Percentiles rank a stretch among this genome's conserved stretches.
These are phyloP conservation scores for Neofusicoccum cordaticola DNA, from an alignment of 2,329 filamentous ascomycete genomes.

Conservation along the genomic window DNA sequence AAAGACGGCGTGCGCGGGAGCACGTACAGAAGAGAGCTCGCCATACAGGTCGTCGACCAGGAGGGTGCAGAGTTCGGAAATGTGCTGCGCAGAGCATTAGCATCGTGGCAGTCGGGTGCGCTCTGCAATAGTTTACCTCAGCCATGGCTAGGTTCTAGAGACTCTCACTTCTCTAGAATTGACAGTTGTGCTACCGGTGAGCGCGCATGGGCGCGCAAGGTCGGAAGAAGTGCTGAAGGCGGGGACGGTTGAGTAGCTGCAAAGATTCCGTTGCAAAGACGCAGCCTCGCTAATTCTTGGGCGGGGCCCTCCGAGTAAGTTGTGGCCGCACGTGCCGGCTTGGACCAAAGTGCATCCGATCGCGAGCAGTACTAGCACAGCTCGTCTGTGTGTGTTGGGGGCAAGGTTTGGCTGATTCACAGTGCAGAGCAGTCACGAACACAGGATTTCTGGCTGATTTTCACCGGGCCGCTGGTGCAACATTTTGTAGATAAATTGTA, in stretches of 20 bases:
- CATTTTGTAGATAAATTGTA: neutral
- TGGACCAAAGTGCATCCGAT: neutral
- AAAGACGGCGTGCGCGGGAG: neutral
- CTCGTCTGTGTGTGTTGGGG: too few relatives aligned
- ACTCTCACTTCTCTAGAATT: conserved; percentile 19
- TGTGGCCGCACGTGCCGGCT: neutral
- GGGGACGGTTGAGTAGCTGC: neutral
- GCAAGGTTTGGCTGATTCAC: too few relatives aligned
- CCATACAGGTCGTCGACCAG: conserved; percentile 87
- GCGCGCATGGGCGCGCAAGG: conserved; percentile 11
- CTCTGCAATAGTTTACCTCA: neutral
- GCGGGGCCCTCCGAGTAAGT: neutral
- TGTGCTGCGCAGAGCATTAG: conserved; percentile 56
- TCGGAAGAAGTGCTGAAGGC: conserved; percentile 1
- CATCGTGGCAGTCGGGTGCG: neutral
- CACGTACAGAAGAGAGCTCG: conserved; percentile 82
- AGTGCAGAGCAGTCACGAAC: too few relatives aligned
- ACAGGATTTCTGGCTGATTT: too few relatives aligned
- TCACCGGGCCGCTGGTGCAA: neutral
- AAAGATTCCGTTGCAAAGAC: neutral
- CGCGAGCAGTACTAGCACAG: neutral
- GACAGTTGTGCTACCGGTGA: conserved; percentile 9
- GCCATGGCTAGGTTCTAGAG: conserved; percentile 18
- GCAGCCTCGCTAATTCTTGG: neutral
- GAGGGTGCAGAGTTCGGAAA: conserved; percentile 84